Evolutionary conservation across 2,329 filamentous ascomycete species (phyloP), one percentile per base, ranked within the genome.

Genomic region (Trichoderma breve): DNA sequence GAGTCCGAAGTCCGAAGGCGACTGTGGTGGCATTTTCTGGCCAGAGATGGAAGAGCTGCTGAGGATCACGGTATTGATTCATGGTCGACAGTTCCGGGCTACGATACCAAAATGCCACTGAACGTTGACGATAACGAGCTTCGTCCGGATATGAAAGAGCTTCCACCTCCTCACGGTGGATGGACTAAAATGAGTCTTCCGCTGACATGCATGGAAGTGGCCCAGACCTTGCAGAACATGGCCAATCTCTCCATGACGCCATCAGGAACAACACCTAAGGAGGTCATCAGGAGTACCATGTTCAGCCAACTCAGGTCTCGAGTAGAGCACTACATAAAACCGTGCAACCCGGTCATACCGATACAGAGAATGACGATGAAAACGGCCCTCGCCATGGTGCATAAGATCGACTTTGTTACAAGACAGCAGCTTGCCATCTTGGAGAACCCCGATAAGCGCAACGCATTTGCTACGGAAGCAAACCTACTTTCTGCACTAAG

Each of bases 161-260:
- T 76, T 0, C 82, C 82, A 0, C 75, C 82, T 0, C 82, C 86
- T 14, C 82, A 85, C 2, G 74, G 78, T 3, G 85, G 86, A 18
- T 89, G 87, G 78, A 90, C 89, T 0, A 84, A 87, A 34, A 89
- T 90, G 84, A 86, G 87, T 0, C 85, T 89, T 71, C 83, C 82
- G 12, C 77, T 90, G 3, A 83, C 88, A n/a, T 83, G 84, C 6
- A 86, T 86, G 73, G 85, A 89, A 63, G 82, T 87, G 1, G 82
- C 84, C 0, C 73, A 75, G 18, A 75, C 74, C 1, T 77, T 77
- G 71, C 75, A 74, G 12, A 75, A 72, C 0, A 70, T 80, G 3
- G 73, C 74, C 2, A 72, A 78, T 2, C 71, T 79, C 51, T 75
- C 73, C 1, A 74, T 71, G 1, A 73, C 76, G 0, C 57, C 73